Percentiles rank a stretch among this genome's conserved stretches.
Evolutionary conservation across 2,329 filamentous ascomycete species (phyloP).

Genomic region (Penicillium sp.): DNA sequence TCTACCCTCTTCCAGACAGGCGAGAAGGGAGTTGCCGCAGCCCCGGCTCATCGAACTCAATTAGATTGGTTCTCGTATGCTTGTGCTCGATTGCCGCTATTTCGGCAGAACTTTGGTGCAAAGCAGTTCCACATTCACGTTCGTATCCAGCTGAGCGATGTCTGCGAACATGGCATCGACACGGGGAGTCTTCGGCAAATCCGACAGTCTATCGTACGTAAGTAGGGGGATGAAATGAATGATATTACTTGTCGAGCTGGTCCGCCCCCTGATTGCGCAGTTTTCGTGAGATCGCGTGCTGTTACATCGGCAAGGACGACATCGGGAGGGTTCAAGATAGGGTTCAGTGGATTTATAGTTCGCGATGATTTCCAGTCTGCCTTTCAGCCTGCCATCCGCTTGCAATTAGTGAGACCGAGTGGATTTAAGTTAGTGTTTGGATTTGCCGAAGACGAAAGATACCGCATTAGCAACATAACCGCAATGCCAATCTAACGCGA

Average conservation of each 20-base stretch:
- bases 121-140: background rate
- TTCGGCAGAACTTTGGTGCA: background rate
- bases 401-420: background rate
- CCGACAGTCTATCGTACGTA: background rate
- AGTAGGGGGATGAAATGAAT: background rate
- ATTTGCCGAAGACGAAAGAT: constrained; percentile 13
- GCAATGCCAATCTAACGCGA: constrained; percentile 25
- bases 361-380: background rate
- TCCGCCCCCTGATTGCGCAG: background rate
- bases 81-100: background rate
- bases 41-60: constrained; percentile 13
- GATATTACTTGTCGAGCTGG: constrained; percentile 2
- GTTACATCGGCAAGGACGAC: background rate
- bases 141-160: constrained; percentile 2
- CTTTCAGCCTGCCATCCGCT: background rate
- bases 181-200: background rate
- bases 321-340: background rate
- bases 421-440: background rate
- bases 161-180: background rate
- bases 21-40: background rate
- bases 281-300: constrained; percentile 14
- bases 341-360: constrained; percentile 6
- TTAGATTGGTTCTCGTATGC: constrained; percentile 8
- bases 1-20: background rate
- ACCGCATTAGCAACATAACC: constrained; percentile 30